phyloP scores from a whole-genome alignment of 345 rosid species.

The Cardiospermum halicacabum region DNA sequence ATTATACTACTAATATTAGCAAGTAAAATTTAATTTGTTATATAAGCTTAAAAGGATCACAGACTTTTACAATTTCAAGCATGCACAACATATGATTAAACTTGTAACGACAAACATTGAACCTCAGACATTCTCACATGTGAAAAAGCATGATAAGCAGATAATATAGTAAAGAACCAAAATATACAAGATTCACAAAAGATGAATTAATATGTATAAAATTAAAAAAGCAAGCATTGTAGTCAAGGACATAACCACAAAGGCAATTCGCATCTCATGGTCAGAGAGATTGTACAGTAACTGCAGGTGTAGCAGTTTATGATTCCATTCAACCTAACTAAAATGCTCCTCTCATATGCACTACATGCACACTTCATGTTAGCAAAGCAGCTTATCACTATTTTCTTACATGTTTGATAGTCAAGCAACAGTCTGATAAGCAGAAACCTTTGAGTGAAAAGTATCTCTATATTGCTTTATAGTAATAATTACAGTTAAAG shows the following conservation, averaged over 20 bases:
- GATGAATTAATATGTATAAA: neutral
- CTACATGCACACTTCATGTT: neutral
- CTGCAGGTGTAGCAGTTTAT: no score
- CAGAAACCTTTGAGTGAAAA: neutral
- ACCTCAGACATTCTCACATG: neutral
- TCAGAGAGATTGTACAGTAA: no score
- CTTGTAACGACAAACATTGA: neutral
- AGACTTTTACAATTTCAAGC: neutral
- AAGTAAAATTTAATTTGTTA: neutral
- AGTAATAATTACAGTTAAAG: constrained; percentile 8
- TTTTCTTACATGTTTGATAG: neutral
- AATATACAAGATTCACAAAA: neutral
- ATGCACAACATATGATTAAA: neutral
- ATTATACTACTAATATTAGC: constrained; percentile 14
- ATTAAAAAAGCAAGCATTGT: neutral
- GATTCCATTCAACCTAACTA: neutral
- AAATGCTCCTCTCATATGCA: neutral
- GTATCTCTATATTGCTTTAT: neutral
- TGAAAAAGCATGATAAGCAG: neutral
- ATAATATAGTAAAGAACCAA: constrained; percentile 1
- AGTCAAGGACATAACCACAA: neutral
- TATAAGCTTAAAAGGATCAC: constrained; percentile 3
- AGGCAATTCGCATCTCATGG: neutral
- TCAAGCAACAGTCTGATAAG: neutral
- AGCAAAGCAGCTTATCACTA: neutral